Evolutionary conservation across 2,329 filamentous ascomycete genomes (phyloP).

Genomic region (Fusarium stilboides): DNA sequence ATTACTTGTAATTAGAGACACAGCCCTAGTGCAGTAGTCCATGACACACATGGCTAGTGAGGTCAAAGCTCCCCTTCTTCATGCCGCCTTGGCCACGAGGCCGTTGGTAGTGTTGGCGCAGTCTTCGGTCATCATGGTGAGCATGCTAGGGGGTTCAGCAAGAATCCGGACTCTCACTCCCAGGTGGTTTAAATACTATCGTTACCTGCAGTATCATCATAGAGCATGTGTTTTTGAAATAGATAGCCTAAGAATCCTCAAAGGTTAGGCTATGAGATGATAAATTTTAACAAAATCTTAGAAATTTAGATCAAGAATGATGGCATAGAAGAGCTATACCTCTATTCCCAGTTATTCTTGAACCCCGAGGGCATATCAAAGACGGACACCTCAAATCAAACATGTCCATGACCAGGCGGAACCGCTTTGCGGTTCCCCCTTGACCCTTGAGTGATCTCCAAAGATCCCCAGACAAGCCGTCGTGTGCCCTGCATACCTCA

Average conservation of each 20-base stretch:
- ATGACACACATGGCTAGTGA: conserved; percentile 15
- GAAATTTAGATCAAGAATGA: too few relatives aligned
- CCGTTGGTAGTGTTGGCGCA: conserved; percentile 17
- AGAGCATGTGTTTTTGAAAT: too few relatives aligned
- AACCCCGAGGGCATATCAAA: too few relatives aligned
- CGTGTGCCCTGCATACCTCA: conserved; percentile 35
- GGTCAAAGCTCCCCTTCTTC: conserved; percentile 17
- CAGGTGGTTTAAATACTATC: too few relatives aligned
- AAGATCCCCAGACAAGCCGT: conserved; percentile 10
- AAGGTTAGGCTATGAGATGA: too few relatives aligned
- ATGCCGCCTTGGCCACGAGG: conserved; percentile 13
- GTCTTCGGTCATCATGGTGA: conserved; percentile 6
- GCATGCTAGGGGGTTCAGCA: too few relatives aligned
- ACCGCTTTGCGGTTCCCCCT: conserved; percentile 40
- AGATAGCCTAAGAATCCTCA: too few relatives aligned
- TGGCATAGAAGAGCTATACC: too few relatives aligned
- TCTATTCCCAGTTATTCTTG: too few relatives aligned
- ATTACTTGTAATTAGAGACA: conserved; percentile 3
- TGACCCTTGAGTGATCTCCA: conserved; percentile 17
- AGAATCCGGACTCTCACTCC: too few relatives aligned
- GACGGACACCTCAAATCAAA: neutral
- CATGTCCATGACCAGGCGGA: conserved; percentile 34
- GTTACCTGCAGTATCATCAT: too few relatives aligned
- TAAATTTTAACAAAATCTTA: too few relatives aligned
- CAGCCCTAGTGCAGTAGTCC: conserved; percentile 2